A percentile compares a stretch with the other conserved stretches of the same genome.
Evolutionary conservation across 2,329 filamentous ascomycete genomes (phyloP).

Genomic region (Polychaeton citri): DNA sequence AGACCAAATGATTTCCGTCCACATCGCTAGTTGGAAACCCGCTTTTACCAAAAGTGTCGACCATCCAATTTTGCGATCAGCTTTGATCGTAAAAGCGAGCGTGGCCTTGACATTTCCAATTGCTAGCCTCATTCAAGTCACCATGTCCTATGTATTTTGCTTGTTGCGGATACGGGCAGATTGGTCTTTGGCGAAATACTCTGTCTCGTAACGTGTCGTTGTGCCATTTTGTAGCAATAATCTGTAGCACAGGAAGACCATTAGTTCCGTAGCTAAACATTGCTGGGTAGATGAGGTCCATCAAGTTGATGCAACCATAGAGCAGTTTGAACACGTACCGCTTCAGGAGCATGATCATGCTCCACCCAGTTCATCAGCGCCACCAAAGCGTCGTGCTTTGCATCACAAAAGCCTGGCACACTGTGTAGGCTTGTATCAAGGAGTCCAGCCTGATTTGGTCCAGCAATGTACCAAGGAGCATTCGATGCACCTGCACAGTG

Average conservation of each 20-base stretch:
- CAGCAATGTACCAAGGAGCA: slow-evolving; percentile 35
- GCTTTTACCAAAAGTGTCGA: no score
- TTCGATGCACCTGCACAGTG: slow-evolving; percentile 28
- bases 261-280: no score
- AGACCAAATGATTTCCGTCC: no score
- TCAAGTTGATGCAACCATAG: no score
- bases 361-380: slow-evolving; percentile 28
- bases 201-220: slow-evolving; percentile 17
- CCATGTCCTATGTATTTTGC: slow-evolving; percentile 16
- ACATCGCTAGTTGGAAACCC: no score
- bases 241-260: slow-evolving; percentile 3
- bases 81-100: no score
- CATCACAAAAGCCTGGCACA: slow-evolving; percentile 20
- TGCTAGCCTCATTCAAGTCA: slow-evolving; percentile 15
- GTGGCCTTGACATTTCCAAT: slow-evolving; percentile 15
- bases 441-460: slow-evolving; percentile 19
- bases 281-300: no score
- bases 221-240: slow-evolving; percentile 24
- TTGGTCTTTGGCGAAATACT: slow-evolving; percentile 23
- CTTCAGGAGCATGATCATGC: slow-evolving; percentile 22
- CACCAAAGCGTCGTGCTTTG: slow-evolving; percentile 21
- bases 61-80: no score
- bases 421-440: slow-evolving; percentile 12
- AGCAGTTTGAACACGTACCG: no score
- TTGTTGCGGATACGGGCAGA: slow-evolving; percentile 22